These are phyloP conservation scores for Pneumocystis canis DNA, from an alignment of 1,139 yeast genomes.

Conservation along the genomic window DNA sequence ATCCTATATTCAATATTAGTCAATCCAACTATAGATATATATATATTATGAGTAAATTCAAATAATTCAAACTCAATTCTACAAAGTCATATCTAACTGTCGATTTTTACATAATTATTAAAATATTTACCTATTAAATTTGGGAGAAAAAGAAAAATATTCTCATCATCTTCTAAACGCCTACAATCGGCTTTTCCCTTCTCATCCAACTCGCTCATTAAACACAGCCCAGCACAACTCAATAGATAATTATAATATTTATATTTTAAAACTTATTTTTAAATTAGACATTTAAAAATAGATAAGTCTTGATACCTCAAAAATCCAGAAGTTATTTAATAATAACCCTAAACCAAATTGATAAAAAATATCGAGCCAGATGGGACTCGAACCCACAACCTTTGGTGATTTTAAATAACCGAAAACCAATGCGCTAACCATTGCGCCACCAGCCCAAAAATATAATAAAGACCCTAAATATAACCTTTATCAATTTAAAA, in stretches of 20 bases:
- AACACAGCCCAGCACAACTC: too few relatives aligned
- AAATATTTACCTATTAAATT: conserved; percentile 54
- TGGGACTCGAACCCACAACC: conserved; percentile 1
- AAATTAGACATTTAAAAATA: too few relatives aligned
- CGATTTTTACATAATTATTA: background rate
- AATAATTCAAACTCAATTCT: too few relatives aligned
- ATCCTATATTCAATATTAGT: conserved; percentile 25
- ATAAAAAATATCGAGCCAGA: background rate
- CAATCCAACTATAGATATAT: conserved; percentile 2
- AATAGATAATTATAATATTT: too few relatives aligned
- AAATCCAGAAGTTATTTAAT: too few relatives aligned
- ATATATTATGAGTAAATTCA: background rate
- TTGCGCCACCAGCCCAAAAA: background rate
- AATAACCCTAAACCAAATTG: too few relatives aligned
- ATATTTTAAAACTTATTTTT: too few relatives aligned
- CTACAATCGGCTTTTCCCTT: background rate
- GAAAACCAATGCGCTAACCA: conserved; percentile 1
- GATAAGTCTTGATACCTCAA: too few relatives aligned
- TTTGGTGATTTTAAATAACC: background rate
- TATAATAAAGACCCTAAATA: background rate
- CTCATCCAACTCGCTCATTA: background rate
- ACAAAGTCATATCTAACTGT: background rate
- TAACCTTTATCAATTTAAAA: background rate
- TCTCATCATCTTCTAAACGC: conserved; percentile 16
- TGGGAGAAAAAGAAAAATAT: conserved; percentile 68